Percentiles rank a stretch among this genome's conserved stretches.
Evolutionary conservation across 495 filamentous ascomycete genomes (phyloP).

Genomic region (Xylaria acuta): DNA sequence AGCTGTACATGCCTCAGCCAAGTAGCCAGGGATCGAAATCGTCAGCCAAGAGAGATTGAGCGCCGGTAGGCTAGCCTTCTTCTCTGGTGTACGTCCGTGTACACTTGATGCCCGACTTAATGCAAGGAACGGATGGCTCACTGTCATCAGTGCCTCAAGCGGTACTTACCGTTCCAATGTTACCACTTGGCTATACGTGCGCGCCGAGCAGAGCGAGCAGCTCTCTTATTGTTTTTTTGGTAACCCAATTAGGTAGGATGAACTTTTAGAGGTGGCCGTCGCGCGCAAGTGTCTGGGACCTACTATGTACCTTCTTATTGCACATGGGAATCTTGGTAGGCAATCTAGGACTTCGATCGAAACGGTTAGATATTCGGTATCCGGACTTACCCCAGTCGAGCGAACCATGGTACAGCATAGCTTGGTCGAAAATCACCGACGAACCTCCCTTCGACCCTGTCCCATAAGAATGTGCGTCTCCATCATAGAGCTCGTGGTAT

Average conservation of each 20-base stretch:
- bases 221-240: neutral
- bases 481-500: neutral
- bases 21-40: neutral
- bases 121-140: neutral
- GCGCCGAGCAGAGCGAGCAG: neutral
- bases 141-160: neutral
- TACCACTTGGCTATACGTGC: neutral
- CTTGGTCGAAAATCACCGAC: slow-evolving; percentile 10
- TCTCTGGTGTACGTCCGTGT: neutral
- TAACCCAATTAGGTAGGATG: neutral
- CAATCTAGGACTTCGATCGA: slow-evolving; percentile 2
- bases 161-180: neutral
- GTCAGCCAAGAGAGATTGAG: neutral
- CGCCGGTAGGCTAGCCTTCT: neutral
- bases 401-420: slow-evolving; percentile 8
- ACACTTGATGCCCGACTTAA: neutral
- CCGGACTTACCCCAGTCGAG: slow-evolving; percentile 9
- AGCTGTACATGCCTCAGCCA: neutral
- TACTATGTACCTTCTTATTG: neutral
- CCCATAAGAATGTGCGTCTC: neutral
- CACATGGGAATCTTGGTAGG: neutral
- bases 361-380: slow-evolving; percentile 15
- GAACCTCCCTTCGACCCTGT: neutral
- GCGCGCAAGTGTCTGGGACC: neutral
- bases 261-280: slow-evolving; percentile 3